A percentile compares a stretch with the other conserved stretches of the same genome.
These are phyloP conservation scores for Albifimbria verrucaria DNA, from an alignment of 2,329 filamentous ascomycete species.

Conservation along the genomic window DNA sequence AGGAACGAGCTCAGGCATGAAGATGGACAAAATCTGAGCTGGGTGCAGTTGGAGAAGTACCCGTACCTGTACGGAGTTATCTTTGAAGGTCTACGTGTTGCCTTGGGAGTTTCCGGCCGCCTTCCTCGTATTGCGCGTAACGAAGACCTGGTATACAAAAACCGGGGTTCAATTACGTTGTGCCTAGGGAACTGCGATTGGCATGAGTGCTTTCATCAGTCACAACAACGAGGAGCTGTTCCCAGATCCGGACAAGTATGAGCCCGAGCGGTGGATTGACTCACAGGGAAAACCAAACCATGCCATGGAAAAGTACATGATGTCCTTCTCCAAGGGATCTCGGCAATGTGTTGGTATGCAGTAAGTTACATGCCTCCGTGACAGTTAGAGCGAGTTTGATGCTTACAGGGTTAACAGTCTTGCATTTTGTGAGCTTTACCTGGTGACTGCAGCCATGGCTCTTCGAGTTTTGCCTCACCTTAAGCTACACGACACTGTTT, in stretches of 20 bases:
- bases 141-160: constrained; percentile 24
- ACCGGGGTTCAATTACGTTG: constrained; percentile 16
- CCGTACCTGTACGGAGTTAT: constrained; percentile 35
- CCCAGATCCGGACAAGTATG: constrained; percentile 26
- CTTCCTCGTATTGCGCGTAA: constrained; percentile 18
- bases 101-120: constrained; percentile 24
- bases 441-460: constrained; percentile 11
- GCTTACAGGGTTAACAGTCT: too few species aligned
- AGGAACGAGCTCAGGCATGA: constrained; percentile 23
- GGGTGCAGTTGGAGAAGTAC: constrained; percentile 29
- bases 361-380: constrained; percentile 4
- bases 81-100: constrained; percentile 32
- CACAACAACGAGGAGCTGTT: constrained; percentile 28
- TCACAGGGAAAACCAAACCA: constrained; percentile 19
- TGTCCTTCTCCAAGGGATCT: constrained; percentile 16
- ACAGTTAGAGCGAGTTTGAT: fast-evolving
- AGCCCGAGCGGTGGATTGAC: constrained; percentile 25
- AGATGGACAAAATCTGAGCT: constrained; percentile 22
- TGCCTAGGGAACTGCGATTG: constrained; percentile 26
- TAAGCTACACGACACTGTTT: constrained; percentile 10
- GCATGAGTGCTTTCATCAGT: constrained; percentile 29
- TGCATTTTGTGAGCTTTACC: constrained; percentile 15
- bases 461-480: constrained; percentile 12
- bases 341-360: constrained; percentile 19
- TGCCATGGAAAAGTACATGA: constrained; percentile 16